These are phyloP conservation scores for Saraca asoca DNA, from an alignment of 331 rosid genomes.

Conservation along the genomic window DNA sequence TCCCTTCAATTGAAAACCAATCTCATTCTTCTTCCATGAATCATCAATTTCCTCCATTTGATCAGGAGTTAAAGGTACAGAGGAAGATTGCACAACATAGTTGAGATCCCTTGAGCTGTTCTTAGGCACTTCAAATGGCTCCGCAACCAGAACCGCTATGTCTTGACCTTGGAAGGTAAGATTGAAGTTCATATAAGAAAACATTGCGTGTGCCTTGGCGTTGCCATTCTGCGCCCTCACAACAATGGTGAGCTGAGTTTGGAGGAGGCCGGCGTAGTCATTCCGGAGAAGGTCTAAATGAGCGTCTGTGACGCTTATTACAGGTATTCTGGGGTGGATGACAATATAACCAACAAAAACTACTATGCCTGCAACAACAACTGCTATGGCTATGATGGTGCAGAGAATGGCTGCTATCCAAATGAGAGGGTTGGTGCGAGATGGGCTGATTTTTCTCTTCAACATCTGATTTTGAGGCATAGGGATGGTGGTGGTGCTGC, in stretches of 20 bases:
- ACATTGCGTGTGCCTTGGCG: constrained; percentile 67
- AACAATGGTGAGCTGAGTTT: constrained; percentile 45
- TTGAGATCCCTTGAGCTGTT: constrained; percentile 46
- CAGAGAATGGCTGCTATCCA: constrained; percentile 73
- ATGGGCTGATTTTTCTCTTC: constrained; percentile 6
- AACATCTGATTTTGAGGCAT: constrained; percentile 1
- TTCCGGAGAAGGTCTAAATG: constrained; percentile 48
- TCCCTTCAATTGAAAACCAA: constrained; percentile 64
- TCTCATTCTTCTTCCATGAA: constrained; percentile 54
- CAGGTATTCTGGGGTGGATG: constrained; percentile 79
- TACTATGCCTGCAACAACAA: constrained; percentile 52
- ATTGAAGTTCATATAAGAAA: constrained; percentile 50
- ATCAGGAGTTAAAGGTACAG: constrained; percentile 57
- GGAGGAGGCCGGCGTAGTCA: constrained; percentile 54
- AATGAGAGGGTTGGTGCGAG: constrained; percentile 53
- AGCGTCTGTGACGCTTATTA: constrained; percentile 49
- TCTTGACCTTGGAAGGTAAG: constrained; percentile 52
- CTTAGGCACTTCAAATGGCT: constrained; percentile 51
- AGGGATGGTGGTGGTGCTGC: no score
- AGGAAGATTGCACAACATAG: constrained; percentile 53
- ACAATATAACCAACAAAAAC: constrained; percentile 61
- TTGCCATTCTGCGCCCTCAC: constrained; percentile 74
- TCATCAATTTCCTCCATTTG: constrained; percentile 52
- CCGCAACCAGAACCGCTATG: constrained; percentile 55
- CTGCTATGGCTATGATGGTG: constrained; percentile 56